Evolutionary conservation across 2,329 filamentous ascomycete genomes (phyloP), one percentile per base, ranked within the genome.

Genomic region (Xylaria sp.): DNA sequence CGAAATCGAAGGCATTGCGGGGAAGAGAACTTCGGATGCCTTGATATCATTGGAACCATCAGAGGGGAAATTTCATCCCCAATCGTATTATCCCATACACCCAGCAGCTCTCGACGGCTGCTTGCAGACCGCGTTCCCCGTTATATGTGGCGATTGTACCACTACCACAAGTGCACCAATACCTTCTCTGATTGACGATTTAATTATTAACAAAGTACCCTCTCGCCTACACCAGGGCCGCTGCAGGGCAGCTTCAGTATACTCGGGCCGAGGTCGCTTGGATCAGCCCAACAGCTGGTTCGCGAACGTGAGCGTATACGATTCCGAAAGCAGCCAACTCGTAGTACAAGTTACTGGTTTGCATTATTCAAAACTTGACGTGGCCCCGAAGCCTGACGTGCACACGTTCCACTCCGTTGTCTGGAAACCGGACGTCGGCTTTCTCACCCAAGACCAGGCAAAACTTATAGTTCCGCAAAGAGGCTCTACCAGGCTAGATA

Each of bases 31-130:
- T 0, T 70, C 66, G 25, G 65, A 75, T 1, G 28, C 70, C 10
- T 5, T 59, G 1, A 34, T 76, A 6, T 63, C 63, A 0, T 12
- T 78, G n/a, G 60, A 60, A n/a, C 72, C 76, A 0, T 74, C 76
- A 0, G 10, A 23, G 13, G 68, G 68, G 0, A 72, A 65, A 12
- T 74, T 56, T 44, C 44, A 72, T 1, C 71, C 70, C 0, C 75
- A 78, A 56, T 77, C 75, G 0, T 69, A 66, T 50, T 78, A 77
- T 37, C 72, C 75, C 0, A 50, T 72, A 5, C 77, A 79, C 44
- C 77, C 77, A 0, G 72, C 74, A 1, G 69, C 56, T 2, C 28
- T 78, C 2, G 76, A 79, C 20, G 70, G 23, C 1, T 77, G 72
- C 39, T 15, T 75, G 0, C 76, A 78, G 46, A 72, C 70, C 0